Evolutionary conservation across 495 filamentous ascomycete genomes (phyloP), one percentile per base, ranked within the genome.

Genomic region (Hypoxylon subgilvum): DNA sequence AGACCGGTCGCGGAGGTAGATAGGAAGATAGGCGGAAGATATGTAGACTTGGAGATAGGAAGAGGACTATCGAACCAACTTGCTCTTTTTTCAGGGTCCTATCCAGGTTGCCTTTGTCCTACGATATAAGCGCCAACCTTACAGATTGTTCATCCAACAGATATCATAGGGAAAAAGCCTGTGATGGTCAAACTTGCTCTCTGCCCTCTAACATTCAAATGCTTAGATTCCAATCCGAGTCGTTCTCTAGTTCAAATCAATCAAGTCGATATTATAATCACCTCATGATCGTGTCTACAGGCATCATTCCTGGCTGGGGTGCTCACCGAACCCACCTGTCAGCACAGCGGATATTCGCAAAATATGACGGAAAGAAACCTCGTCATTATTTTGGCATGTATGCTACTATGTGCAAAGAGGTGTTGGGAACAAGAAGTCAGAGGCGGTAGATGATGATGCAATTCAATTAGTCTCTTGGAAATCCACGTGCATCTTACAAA

Each of bases 361-460:
- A 52, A 40, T 52, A 63, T 57, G 53, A 52, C 59, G 59, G 41
- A 51, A 62, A 47, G 51, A 56, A 56, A 57, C 46, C 34, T 62
- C 59, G 57, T 62, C 39, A 19, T 17, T 14, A 45, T 57, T 47
- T 12, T 16, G 9, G 41, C 21, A 17, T 50, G n/a, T 36, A 21
- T 14, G 21, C 9, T 25, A n/a, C 31, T 10, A 36, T 36, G 23
- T 31, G 6, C 18, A n/a, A 19, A n/a, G n/a, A n/a, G n/a, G n/a
- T n/a, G n/a, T n/a, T n/a, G 38, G 25, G 30, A 55, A 32, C 8
- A 18, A 19, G 38, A 22, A 50, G n/a, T n/a, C n/a, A 55, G 38
- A 52, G 30, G 58, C 50, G 50, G 50, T 61, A 49, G 57, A 45
- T 34, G 38, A 62, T 62, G 59, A 62, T 62, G 59, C 59, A 62